Conservation (phyloP, 345 rosid genomes). For the Rhodamnia argentea region DNA sequence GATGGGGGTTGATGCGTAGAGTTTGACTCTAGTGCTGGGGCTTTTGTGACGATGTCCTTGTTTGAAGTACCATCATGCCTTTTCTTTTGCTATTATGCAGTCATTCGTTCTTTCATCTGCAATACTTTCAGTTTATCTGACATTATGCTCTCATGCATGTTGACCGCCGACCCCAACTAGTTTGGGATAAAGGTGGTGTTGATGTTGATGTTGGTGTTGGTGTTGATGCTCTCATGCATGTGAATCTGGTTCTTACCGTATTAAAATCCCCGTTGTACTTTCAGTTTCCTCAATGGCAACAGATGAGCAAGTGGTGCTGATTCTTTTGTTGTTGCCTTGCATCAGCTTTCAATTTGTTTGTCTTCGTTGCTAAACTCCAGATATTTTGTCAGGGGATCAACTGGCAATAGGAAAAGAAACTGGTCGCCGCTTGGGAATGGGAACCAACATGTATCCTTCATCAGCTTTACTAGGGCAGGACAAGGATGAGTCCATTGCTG, state of each 20-base stretch:
- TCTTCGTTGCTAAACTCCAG: background rate
- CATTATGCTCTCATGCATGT: background rate
- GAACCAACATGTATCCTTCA: slow-evolving; percentile 98
- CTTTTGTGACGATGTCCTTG: background rate
- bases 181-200: no score
- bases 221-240: background rate
- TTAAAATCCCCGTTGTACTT: background rate
- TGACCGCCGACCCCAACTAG: no score
- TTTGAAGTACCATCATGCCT: background rate
- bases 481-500: slow-evolving; percentile 87
- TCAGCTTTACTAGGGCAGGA: slow-evolving; percentile 91
- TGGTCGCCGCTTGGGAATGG: slow-evolving; percentile 98
- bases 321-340: background rate
- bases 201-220: no score
- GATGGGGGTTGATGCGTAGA: background rate
- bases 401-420: slow-evolving; percentile 97
- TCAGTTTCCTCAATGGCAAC: background rate
- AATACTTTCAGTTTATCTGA: background rate
- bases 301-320: background rate
- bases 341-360: background rate
- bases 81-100: background rate
- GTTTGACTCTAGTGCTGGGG: background rate
- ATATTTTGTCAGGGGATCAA: slow-evolving; percentile 66
- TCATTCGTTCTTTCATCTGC: background rate
- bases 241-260: background rate